Evolutionary conservation across 305 asterid species (phyloP).

Genomic region (Solanum hybrid): DNA sequence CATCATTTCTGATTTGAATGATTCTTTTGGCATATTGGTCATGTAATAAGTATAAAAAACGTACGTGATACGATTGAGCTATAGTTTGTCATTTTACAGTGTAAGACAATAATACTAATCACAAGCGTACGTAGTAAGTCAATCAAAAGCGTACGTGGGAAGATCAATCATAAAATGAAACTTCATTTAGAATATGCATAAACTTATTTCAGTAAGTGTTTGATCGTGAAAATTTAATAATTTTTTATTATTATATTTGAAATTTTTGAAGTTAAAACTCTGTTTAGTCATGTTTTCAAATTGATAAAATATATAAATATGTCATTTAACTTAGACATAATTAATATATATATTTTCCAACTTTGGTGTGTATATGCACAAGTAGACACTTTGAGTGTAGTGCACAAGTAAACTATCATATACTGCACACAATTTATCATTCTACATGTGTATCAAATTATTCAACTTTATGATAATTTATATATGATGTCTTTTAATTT

Average conservation of each 20-base stretch:
- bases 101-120: neutral
- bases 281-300: neutral
- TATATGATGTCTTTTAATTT: neutral
- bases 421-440: neutral
- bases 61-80: neutral
- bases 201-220: neutral
- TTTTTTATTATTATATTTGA: neutral
- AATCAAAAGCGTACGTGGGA: neutral
- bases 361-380: accelerated
- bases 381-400: neutral
- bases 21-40: neutral
- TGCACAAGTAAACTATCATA: neutral
- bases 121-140: neutral
- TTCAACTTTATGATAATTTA: neutral
- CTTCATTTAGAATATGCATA: neutral
- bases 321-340: neutral
- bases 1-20: neutral
- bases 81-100: neutral
- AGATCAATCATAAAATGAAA: neutral
- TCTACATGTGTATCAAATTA: neutral
- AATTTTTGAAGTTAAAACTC: neutral
- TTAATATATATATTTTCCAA: too few species aligned
- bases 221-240: neutral
- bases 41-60: neutral
- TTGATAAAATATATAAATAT: neutral